Percentiles rank a stretch among this genome's conserved stretches.
phyloP scores from a whole-genome alignment of 805 yeast species.

The Zygosaccharomyces gambellarensis region DNA sequence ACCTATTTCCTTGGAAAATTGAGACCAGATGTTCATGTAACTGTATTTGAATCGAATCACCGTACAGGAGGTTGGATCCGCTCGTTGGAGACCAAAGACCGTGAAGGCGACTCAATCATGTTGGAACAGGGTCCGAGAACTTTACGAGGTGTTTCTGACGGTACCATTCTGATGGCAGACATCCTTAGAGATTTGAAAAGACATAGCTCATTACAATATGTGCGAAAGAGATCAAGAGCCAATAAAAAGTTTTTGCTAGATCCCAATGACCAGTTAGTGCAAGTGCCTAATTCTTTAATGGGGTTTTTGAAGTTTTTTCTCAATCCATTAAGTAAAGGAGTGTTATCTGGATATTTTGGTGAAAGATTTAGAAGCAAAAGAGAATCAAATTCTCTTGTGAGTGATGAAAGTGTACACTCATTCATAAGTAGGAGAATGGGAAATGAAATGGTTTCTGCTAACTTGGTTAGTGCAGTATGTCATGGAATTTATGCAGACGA shows the following conservation, averaged over 20 bases:
- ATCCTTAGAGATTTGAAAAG: slow-evolving; percentile 45
- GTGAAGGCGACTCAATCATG: slow-evolving; percentile 27
- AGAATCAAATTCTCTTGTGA: slow-evolving; percentile 16
- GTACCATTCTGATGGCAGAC: slow-evolving; percentile 66
- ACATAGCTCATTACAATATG: slow-evolving; percentile 50
- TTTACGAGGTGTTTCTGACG: slow-evolving; percentile 74
- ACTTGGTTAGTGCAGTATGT: slow-evolving; percentile 72
- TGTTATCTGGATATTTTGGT: slow-evolving; percentile 41
- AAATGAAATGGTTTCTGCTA: slow-evolving; percentile 39
- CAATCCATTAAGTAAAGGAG: slow-evolving; percentile 43
- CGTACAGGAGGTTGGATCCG: slow-evolving; percentile 79
- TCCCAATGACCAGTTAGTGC: slow-evolving; percentile 42
- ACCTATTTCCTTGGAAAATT: slow-evolving; percentile 61
- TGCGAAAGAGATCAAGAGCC: slow-evolving; percentile 54
- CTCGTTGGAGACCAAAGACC: slow-evolving; percentile 40
- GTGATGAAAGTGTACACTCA: slow-evolving; percentile 68
- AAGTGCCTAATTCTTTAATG: slow-evolving; percentile 46
- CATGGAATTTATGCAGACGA: slow-evolving; percentile 95
- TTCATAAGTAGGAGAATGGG: slow-evolving; percentile 73
- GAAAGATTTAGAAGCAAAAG: slow-evolving; percentile 47
- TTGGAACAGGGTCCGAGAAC: slow-evolving; percentile 92
- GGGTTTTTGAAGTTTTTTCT: slow-evolving; percentile 35
- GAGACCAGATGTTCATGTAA: slow-evolving; percentile 72
- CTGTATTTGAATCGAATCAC: slow-evolving; percentile 51
- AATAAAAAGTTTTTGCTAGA: slow-evolving; percentile 66